A percentile compares a stretch with the other conserved stretches of the same genome.
Evolutionary conservation across 164 flowering plant genomes (phyloP).

Genomic region (Brasenia schreberi): DNA sequence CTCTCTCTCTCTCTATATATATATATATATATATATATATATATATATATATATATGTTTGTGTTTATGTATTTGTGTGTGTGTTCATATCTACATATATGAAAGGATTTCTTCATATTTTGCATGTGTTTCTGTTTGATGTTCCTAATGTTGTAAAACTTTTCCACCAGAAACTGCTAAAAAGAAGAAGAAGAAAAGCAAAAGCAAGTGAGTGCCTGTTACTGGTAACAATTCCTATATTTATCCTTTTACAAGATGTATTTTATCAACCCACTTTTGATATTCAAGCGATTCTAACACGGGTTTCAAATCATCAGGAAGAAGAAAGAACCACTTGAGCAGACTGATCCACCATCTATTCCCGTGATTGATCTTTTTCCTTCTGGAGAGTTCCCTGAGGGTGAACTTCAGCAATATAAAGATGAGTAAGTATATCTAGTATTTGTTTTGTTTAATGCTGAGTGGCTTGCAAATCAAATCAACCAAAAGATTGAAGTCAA

Average conservation of each 20-base stretch:
- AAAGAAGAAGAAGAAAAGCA: slow-evolving; percentile 94
- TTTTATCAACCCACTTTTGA: background rate
- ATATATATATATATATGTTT: too few species aligned
- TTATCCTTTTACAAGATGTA: slow-evolving; percentile 1
- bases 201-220: slow-evolving; percentile 63
- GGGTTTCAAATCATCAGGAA: slow-evolving; percentile 35
- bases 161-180: slow-evolving; percentile 46
- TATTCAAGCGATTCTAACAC: too few species aligned
- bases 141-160: background rate
- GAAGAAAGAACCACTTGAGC: slow-evolving; percentile 69
- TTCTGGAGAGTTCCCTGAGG: slow-evolving; percentile 93
- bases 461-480: too few species aligned
- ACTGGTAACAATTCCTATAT: background rate
- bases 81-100: too few species aligned
- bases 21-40: too few species aligned
- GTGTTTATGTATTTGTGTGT: background rate
- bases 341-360: slow-evolving; percentile 89
- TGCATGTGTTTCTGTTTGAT: background rate
- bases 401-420: slow-evolving; percentile 92
- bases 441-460: too few species aligned
- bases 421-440: slow-evolving; percentile 62
- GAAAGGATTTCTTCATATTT: background rate
- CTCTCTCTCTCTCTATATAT: too few species aligned
- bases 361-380: slow-evolving; percentile 77
- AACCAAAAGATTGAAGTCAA: too few species aligned